Conservation (phyloP, 495 filamentous ascomycete genomes). For the Aspergillus avenaceus region DNA sequence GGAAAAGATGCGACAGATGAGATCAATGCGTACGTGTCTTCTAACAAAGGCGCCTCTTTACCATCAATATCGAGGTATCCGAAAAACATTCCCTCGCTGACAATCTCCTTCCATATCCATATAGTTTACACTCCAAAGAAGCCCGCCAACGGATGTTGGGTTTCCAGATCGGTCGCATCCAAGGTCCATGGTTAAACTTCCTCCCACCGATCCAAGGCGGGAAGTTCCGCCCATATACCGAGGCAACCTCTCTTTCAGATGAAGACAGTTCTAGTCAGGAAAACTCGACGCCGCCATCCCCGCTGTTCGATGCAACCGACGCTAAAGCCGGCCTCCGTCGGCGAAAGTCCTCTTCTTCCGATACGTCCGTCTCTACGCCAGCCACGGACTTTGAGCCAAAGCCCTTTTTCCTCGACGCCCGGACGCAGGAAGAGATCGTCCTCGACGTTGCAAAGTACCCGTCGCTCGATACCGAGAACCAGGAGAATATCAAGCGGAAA, state of each 20-base stretch:
- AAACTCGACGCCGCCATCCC: constrained; percentile 52
- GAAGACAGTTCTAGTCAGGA: constrained; percentile 39
- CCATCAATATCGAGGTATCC: background rate
- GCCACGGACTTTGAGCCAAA: constrained; percentile 27
- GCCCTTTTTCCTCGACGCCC: constrained; percentile 65
- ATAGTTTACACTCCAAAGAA: constrained; percentile 78
- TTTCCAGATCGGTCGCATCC: constrained; percentile 80
- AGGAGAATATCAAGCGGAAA: constrained; percentile 72
- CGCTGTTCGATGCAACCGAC: constrained; percentile 59
- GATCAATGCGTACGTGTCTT: constrained; percentile 73
- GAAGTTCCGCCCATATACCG: constrained; percentile 59
- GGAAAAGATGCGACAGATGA: constrained; percentile 96
- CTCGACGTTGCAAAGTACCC: constrained; percentile 81
- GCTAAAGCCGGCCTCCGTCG: constrained; percentile 29
- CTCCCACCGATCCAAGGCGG: constrained; percentile 91
- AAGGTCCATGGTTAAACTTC: constrained; percentile 85
- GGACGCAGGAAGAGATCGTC: constrained; percentile 70
- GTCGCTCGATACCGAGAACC: constrained; percentile 66
- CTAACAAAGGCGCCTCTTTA: background rate
- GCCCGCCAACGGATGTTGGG: constrained; percentile 70
- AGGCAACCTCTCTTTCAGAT: constrained; percentile 30
- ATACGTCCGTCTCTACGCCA: constrained; percentile 33
- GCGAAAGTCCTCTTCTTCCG: constrained; percentile 26
- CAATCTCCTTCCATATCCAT: constrained; percentile 2
- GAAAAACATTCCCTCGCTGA: constrained; percentile 5